Conservation (phyloP, 345 rosid species). For the Eucalyptus curtisii region DNA sequence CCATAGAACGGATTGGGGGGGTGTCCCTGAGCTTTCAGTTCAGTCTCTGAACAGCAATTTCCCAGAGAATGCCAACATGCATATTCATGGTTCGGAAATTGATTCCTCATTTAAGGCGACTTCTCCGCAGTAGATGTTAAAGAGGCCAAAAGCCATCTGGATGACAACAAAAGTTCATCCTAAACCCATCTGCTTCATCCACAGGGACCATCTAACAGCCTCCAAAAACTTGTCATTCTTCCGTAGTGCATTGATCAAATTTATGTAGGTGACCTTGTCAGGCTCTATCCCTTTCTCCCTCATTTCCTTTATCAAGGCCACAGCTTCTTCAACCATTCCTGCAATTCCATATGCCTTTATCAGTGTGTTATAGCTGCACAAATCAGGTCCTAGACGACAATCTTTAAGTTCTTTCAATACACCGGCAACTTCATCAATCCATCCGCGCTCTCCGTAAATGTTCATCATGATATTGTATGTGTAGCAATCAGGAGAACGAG, state of each 20-base stretch:
- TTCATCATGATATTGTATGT: slow-evolving; percentile 87
- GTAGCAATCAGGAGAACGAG: slow-evolving; percentile 43
- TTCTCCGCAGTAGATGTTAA: not conserved
- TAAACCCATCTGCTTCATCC: slow-evolving; percentile 83
- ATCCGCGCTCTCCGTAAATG: slow-evolving; percentile 71
- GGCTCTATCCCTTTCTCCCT: slow-evolving; percentile 54
- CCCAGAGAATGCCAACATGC: not conserved
- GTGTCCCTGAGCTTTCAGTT: not conserved
- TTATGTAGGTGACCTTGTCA: slow-evolving; percentile 63
- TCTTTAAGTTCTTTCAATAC: slow-evolving; percentile 56
- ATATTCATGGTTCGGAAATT: not conserved
- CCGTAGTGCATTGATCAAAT: slow-evolving; percentile 56
- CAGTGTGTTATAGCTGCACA: slow-evolving; percentile 84
- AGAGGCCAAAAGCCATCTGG: not conserved
- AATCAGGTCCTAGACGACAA: slow-evolving; percentile 55
- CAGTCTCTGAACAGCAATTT: not conserved
- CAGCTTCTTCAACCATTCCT: slow-evolving; percentile 87
- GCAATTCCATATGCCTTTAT: slow-evolving; percentile 94
- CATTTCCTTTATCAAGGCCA: slow-evolving; percentile 78
- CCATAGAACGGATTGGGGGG: not conserved
- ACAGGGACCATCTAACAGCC: slow-evolving; percentile 91
- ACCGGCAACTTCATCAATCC: slow-evolving; percentile 62
- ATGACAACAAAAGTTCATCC: not conserved
- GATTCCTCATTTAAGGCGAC: not conserved
- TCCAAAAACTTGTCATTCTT: slow-evolving; percentile 76